These are phyloP conservation scores for Rhodotorula sp. DNA, from an alignment of 1,284 basidiomycete genomes.

Conservation along the genomic window DNA sequence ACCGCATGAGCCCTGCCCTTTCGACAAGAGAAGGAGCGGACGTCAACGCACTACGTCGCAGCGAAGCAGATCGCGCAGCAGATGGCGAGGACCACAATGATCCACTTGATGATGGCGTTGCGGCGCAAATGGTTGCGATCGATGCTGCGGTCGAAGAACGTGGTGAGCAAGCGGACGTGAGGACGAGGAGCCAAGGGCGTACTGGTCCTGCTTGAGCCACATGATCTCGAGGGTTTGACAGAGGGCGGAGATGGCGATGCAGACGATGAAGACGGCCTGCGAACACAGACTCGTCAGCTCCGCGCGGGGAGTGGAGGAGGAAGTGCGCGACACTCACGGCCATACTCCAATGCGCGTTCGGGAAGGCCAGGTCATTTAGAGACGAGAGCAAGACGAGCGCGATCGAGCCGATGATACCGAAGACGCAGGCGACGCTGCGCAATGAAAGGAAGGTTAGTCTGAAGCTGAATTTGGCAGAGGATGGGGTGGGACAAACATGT, in stretches of 20 bases:
- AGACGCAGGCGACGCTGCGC: conserved; percentile 39
- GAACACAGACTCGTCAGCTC: neutral
- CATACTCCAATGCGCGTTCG: conserved; percentile 52
- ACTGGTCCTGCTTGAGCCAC: conserved; percentile 43
- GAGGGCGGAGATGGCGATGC: conserved; percentile 53
- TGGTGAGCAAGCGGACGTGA: neutral
- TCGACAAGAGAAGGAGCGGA: neutral
- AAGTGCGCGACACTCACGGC: neutral
- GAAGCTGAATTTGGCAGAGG: neutral
- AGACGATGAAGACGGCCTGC: conserved; percentile 53
- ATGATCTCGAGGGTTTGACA: conserved; percentile 54
- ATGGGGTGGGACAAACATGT: conserved; percentile 41
- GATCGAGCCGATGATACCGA: conserved; percentile 50
- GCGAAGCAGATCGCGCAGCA: conserved; percentile 53
- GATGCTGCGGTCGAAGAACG: conserved; percentile 4
- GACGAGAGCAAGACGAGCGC: conserved; percentile 52
- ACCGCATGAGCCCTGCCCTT: neutral
- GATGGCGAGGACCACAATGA: conserved; percentile 52
- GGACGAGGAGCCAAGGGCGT: conserved; percentile 25
- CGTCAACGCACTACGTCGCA: conserved; percentile 47
- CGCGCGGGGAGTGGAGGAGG: neutral
- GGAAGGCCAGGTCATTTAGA: conserved; percentile 41
- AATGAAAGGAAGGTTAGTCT: neutral
- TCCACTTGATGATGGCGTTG: conserved; percentile 53
- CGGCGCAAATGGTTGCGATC: conserved; percentile 51